These are phyloP conservation scores for Wickerhamiella azyma DNA, from an alignment of 805 yeast genomes.

Conservation along the genomic window DNA sequence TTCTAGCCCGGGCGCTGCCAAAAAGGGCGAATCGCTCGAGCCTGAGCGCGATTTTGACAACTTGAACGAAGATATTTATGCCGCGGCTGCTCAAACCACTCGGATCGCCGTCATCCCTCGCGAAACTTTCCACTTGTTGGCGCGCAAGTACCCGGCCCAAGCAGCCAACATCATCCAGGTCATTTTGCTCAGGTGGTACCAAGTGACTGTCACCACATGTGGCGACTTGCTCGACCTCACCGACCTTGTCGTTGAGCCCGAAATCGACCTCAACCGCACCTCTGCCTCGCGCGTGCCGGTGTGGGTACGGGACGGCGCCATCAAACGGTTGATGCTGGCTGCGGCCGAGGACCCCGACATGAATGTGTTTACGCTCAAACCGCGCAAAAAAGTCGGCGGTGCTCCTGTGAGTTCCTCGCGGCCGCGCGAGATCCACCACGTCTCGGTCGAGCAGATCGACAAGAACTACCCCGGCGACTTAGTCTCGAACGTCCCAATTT, in stretches of 20 bases:
- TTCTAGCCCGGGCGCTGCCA: no score
- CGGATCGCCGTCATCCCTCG: conserved; percentile 89
- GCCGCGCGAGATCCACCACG: conserved; percentile 5
- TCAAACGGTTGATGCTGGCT: conserved; percentile 29
- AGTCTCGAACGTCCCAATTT: conserved; percentile 62
- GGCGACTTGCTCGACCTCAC: conserved; percentile 79
- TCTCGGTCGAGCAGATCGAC: conserved; percentile 11
- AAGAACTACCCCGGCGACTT: conserved; percentile 65
- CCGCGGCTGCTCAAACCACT: conserved; percentile 58
- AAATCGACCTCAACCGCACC: conserved; percentile 44
- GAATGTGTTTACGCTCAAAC: conserved; percentile 7
- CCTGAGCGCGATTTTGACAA: conserved; percentile 12
- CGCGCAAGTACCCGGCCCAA: conserved; percentile 67
- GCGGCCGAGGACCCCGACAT: conserved; percentile 15
- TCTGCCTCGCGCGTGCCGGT: conserved; percentile 42
- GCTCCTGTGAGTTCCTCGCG: not conserved
- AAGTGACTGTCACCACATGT: conserved; percentile 85
- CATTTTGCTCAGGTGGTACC: conserved; percentile 70
- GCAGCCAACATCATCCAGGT: conserved; percentile 91
- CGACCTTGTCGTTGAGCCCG: conserved; percentile 65
- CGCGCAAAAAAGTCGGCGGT: conserved; percentile 12
- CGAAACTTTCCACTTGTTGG: conserved; percentile 61
- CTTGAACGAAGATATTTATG: conserved; percentile 36
- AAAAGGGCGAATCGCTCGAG: no score
- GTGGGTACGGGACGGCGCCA: conserved; percentile 45